These are phyloP conservation scores for Amphicarpaea edgeworthii DNA, from an alignment of 306 rosid species.

Conservation along the genomic window DNA sequence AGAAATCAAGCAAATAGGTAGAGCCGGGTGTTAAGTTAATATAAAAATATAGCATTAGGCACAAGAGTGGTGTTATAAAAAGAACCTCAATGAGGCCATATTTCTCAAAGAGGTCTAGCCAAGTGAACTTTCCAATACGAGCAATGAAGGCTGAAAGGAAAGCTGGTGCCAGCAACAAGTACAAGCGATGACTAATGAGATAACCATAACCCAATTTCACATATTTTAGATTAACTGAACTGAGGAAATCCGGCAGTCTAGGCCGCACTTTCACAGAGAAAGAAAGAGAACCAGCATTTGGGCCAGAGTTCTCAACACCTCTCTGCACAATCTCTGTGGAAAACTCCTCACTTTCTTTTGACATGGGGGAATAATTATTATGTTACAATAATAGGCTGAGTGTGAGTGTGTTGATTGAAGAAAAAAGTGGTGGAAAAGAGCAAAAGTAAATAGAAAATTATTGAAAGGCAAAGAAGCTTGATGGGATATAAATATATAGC, in stretches of 20 bases:
- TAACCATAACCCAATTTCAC: slow-evolving; percentile 60
- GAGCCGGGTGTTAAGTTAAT: slow-evolving; percentile 50
- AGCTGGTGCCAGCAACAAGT: slow-evolving; percentile 46
- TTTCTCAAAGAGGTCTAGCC: slow-evolving; percentile 31
- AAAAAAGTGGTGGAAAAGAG: background rate
- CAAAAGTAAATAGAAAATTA: slow-evolving; percentile 14
- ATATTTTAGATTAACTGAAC: slow-evolving; percentile 59
- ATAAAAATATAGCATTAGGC: slow-evolving; percentile 42
- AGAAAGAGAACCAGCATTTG: slow-evolving; percentile 49
- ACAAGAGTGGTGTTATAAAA: slow-evolving; percentile 36
- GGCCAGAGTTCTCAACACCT: slow-evolving; percentile 43
- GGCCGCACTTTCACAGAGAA: slow-evolving; percentile 55
- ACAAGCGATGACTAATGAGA: slow-evolving; percentile 49
- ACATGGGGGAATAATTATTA: slow-evolving; percentile 28
- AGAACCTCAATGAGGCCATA: slow-evolving; percentile 45
- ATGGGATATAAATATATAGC: slow-evolving; percentile 37
- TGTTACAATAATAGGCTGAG: background rate
- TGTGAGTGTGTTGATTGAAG: background rate
- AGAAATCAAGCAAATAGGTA: slow-evolving; percentile 69
- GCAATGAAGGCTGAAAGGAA: slow-evolving; percentile 43
- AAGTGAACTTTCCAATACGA: slow-evolving; percentile 41
- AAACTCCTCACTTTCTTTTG: slow-evolving; percentile 55
- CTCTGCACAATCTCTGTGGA: slow-evolving; percentile 54
- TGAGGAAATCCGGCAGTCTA: slow-evolving; percentile 57
- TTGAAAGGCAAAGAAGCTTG: slow-evolving; percentile 34